phyloP scores from a whole-genome alignment of 2,329 filamentous ascomycete species.

The Bipolaris cookei region DNA sequence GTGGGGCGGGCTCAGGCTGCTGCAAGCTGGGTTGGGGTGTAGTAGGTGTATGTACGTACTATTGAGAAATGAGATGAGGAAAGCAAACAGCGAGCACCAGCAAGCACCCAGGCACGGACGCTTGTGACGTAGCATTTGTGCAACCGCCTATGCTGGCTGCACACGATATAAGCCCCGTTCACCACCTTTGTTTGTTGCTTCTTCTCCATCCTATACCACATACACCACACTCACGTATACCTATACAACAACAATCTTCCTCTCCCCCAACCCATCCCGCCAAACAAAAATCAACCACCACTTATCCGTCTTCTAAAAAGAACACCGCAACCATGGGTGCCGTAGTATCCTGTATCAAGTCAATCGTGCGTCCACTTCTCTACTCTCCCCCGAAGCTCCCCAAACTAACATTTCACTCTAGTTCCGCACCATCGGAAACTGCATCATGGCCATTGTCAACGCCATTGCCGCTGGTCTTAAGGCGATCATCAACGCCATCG shows the following conservation, averaged over 20 bases:
- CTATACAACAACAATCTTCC: neutral
- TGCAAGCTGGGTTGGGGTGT: neutral
- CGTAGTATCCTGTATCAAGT: constrained; percentile 70
- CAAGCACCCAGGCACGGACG: constrained; percentile 14
- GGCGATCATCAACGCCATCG: constrained; percentile 58
- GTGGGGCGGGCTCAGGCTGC: neutral
- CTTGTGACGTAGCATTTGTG: constrained; percentile 15
- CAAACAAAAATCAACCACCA: neutral
- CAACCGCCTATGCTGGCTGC: neutral
- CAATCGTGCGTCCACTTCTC: constrained; percentile 62
- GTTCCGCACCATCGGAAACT: constrained; percentile 56
- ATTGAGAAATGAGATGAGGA: constrained; percentile 4
- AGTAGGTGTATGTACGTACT: neutral
- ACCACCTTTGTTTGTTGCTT: neutral
- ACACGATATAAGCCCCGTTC: neutral
- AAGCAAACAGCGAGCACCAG: constrained; percentile 1
- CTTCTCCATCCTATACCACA: neutral
- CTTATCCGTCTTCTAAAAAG: too few relatives aligned
- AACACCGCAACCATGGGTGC: constrained; percentile 71
- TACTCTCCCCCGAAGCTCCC: neutral
- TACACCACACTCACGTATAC: neutral
- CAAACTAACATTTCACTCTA: constrained; percentile 38
- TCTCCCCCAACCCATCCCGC: neutral
- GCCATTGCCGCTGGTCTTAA: constrained; percentile 55
- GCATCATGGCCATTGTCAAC: constrained; percentile 56